phyloP scores from a whole-genome alignment of 148 eudicot genomes.

The Vaccinium myrtillus region DNA sequence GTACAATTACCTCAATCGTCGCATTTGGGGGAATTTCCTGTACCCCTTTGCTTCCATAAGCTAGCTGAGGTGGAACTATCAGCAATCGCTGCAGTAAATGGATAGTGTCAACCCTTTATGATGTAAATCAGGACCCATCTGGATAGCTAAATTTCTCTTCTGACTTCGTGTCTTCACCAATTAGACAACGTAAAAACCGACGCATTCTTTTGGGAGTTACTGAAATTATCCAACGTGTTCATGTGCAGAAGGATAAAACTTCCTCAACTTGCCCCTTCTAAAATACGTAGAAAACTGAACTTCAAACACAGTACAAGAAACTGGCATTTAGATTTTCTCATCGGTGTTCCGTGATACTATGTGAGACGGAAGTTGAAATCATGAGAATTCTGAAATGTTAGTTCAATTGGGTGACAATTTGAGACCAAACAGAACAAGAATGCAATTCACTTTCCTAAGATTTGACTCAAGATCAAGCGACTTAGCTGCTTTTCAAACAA shows the following conservation, averaged over 20 bases:
- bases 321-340: background rate
- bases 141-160: background rate
- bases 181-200: too few relatives aligned
- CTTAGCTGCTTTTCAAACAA: background rate
- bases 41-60: conserved; percentile 95
- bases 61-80: conserved; percentile 89
- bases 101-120: background rate
- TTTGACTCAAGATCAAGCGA: background rate
- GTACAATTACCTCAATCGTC: conserved; percentile 66
- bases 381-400: background rate
- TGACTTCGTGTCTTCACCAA: too few relatives aligned
- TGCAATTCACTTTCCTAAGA: background rate
- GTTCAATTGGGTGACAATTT: background rate
- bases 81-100: conserved; percentile 58
- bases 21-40: conserved; percentile 99
- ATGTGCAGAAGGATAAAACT: too few relatives aligned
- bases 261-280: too few relatives aligned
- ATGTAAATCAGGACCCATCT: background rate
- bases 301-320: background rate
- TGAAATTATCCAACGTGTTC: too few relatives aligned
- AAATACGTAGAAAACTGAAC: too few relatives aligned
- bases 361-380: background rate
- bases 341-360: background rate
- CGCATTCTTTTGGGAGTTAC: too few relatives aligned
- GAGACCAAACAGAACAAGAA: background rate